Base-by-base conservation (phyloP, 352 stramenopile species). In the Phytophthora tentaculata region DNA sequence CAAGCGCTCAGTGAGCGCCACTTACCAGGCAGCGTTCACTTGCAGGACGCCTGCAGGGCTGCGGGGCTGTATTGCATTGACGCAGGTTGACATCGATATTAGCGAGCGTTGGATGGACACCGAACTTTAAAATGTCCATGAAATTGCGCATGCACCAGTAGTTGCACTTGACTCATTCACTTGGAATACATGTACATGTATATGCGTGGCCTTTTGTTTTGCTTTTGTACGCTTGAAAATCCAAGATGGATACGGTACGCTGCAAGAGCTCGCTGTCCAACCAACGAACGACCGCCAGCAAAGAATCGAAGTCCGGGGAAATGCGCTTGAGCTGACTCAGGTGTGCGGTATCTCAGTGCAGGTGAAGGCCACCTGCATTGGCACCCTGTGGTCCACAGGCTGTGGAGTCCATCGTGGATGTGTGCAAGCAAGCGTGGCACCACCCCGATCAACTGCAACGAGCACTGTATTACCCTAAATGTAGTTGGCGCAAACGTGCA, bases 291-390 rank as follows among this genome's bases (percentile, higher is more conserved):
- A n/a, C 17, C n/a, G 19, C 9, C 43, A 5, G 43, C 41, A 17
- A 53, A 26, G 44, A 44, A 37, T 48, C 28, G 44, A 55, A 39
- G 20, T 23, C 19, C 56, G 16, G 29, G 41, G 20, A 32, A 16
- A 39, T 14, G 28, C 32, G 32, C 9, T 14, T 5, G 32, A 14
- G 32, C 10, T 39, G 32, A 39, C 32, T 39, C 32, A 39, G 32
- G 6, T 39, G 32, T 39, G n/a, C n/a, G n/a, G n/a, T n/a, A n/a
- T n/a, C n/a, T n/a, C 64, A 69, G 45, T 69, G 55, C 55, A 64
- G 62, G 55, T 64, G 62, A 10, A 14, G 4, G 3, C 26, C 26
- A 32, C n/a, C n/a, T n/a, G n/a, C n/a, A n/a, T n/a, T n/a, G n/a
- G n/a, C n/a, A n/a, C n/a, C n/a, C n/a, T 32, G 28, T 9, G 28